Evolutionary conservation across 192 early-diverging fungal genomes (phyloP).

Genomic region (Coemansia sp.): DNA sequence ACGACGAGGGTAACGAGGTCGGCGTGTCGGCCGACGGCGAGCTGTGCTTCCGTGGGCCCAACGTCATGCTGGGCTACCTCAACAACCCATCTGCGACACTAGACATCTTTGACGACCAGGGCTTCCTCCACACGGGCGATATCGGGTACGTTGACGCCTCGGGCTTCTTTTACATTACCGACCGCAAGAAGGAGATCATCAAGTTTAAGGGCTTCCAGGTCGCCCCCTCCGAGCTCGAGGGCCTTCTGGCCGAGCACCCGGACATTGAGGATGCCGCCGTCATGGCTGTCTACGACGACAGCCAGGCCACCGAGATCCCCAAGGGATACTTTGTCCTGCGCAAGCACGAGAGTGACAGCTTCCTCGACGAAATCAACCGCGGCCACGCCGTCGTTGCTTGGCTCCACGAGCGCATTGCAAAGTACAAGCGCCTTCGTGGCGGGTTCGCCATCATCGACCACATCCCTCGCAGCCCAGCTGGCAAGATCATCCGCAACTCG

Average conservation of each 20-base stretch:
- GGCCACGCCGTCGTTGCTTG: constrained; percentile 59
- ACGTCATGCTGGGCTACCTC: constrained; percentile 86
- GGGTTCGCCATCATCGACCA: constrained; percentile 71
- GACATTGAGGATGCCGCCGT: constrained; percentile 71
- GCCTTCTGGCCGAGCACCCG: constrained; percentile 69
- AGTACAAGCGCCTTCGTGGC: constrained; percentile 80
- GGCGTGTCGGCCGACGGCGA: constrained; percentile 77
- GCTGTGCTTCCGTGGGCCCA: constrained; percentile 86
- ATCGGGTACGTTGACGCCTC: constrained; percentile 68
- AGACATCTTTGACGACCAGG: constrained; percentile 71
- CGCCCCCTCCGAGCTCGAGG: constrained; percentile 88
- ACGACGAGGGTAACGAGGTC: constrained; percentile 68
- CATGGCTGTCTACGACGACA: constrained; percentile 65
- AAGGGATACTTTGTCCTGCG: constrained; percentile 73
- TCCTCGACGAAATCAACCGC: constrained; percentile 42
- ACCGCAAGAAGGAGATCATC: constrained; percentile 89
- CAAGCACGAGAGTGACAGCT: constrained; percentile 27
- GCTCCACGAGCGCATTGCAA: constrained; percentile 65
- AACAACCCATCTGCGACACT: constrained; percentile 76
- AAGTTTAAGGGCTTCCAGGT: constrained; percentile 86
- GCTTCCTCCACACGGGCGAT: constrained; percentile 87
- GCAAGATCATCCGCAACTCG: constrained; percentile 83
- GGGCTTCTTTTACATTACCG: constrained; percentile 68
- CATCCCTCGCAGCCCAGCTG: constrained; percentile 78
- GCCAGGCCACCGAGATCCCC: constrained; percentile 77